phyloP scores from a whole-genome alignment of 2,329 filamentous ascomycete genomes.

The Blastomyces silverae region DNA sequence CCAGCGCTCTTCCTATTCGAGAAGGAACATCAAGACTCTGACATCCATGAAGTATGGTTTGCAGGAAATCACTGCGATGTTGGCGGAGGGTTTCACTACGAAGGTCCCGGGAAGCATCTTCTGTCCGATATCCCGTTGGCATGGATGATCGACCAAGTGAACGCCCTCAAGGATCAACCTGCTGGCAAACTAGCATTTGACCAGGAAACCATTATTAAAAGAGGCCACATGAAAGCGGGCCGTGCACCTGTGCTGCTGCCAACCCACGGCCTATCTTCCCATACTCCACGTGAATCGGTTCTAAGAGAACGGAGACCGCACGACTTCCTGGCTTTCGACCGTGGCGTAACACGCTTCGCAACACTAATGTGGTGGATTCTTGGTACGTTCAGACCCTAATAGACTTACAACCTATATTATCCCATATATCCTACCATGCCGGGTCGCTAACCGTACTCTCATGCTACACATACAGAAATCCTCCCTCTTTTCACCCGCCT shows the following conservation, averaged over 20 bases:
- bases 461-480: constrained; percentile 26
- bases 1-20: constrained; percentile 40
- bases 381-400: constrained; percentile 20
- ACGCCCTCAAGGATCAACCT: constrained; percentile 22
- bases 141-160: constrained; percentile 50
- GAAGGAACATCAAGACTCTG: constrained; percentile 28
- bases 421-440: not conserved
- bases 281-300: constrained; percentile 8
- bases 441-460: constrained; percentile 3
- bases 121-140: constrained; percentile 47
- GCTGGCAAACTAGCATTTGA: constrained; percentile 25
- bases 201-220: constrained; percentile 19
- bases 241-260: constrained; percentile 11
- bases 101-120: constrained; percentile 26
- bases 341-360: constrained; percentile 25
- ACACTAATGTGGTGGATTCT: constrained; percentile 35
- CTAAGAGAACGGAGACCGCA: constrained; percentile 24
- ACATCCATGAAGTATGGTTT: constrained; percentile 52
- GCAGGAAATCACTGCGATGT: constrained; percentile 50
- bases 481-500: constrained; percentile 34
- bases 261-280: not conserved
- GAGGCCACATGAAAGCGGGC: constrained; percentile 19
- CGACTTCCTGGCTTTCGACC: constrained; percentile 32
- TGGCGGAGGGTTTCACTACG: constrained; percentile 48
- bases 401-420: not conserved